These are phyloP conservation scores for Rhizoctonia solani DNA, from an alignment of 1,284 basidiomycete genomes.

Conservation along the genomic window DNA sequence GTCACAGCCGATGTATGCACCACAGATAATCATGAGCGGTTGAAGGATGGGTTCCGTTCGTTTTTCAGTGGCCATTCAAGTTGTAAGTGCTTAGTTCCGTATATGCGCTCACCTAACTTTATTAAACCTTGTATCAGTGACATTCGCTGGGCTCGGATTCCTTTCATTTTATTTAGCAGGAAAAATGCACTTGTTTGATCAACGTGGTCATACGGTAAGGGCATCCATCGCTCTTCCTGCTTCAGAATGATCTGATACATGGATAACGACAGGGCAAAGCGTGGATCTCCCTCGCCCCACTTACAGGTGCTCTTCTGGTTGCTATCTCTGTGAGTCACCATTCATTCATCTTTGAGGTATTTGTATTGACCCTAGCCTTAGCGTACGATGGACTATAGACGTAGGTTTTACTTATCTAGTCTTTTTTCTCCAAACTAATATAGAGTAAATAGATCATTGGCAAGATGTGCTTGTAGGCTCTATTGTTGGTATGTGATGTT, in stretches of 20 bases:
- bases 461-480: conserved; percentile 85
- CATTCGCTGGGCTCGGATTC: conserved; percentile 92
- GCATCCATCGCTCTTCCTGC: too few species aligned
- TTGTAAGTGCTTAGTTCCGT: conserved; percentile 51
- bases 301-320: conserved; percentile 80
- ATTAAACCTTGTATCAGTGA: conserved; percentile 55
- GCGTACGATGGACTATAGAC: conserved; percentile 86
- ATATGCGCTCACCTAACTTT: conserved; percentile 5
- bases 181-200: conserved; percentile 90
- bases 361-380: background rate
- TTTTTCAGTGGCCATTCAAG: conserved; percentile 94
- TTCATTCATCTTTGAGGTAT: background rate
- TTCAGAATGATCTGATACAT: too few species aligned
- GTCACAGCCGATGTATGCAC: conserved; percentile 81
- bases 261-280: conserved; percentile 79
- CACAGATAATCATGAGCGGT: conserved; percentile 57
- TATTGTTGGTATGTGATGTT: conserved; percentile 53
- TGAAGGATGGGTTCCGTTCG: conserved; percentile 88
- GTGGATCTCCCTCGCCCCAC: conserved; percentile 80
- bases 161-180: conserved; percentile 87
- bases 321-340: conserved; percentile 65
- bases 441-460: conserved; percentile 69
- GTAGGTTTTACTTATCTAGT: conserved; percentile 50
- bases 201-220: conserved; percentile 68
- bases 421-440: background rate